A percentile compares a stretch with the other conserved stretches of the same genome.
Conservation (phyloP, 2,329 filamentous ascomycete genomes). For the Zasmidium citrigriseum region DNA sequence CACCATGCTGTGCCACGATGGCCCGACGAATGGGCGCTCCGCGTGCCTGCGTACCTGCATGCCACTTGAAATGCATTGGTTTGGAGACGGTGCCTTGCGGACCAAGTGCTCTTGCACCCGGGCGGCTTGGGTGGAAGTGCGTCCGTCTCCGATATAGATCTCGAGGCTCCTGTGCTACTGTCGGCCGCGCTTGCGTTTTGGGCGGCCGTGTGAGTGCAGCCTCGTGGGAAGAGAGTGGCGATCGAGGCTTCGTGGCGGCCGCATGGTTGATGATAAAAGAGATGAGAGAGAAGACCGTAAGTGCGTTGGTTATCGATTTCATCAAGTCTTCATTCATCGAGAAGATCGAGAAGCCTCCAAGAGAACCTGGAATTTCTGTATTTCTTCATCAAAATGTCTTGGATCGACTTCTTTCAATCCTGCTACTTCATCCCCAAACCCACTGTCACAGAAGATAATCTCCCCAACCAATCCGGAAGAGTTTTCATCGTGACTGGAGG, state of each 20-base stretch:
- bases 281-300: no score
- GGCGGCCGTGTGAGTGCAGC: no score
- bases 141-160: background rate
- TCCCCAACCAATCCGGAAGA: slow-evolving; percentile 38
- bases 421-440: slow-evolving; percentile 34
- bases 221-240: no score
- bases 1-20: background rate
- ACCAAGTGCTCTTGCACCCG: background rate
- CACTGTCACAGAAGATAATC: slow-evolving; percentile 44
- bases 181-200: no score
- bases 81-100: background rate
- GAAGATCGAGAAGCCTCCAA: no score
- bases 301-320: no score
- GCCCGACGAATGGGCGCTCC: background rate
- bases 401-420: background rate
- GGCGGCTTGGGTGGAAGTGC: background rate
- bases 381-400: background rate
- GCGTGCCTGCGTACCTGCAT: background rate
- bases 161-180: background rate
- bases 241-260: background rate
- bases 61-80: background rate
- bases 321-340: no score
- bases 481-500: slow-evolving; percentile 57
- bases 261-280: background rate
- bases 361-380: no score